Base-by-base conservation (phyloP, 1,284 basidiomycete species). In the Rhodotorula sp. region DNA sequence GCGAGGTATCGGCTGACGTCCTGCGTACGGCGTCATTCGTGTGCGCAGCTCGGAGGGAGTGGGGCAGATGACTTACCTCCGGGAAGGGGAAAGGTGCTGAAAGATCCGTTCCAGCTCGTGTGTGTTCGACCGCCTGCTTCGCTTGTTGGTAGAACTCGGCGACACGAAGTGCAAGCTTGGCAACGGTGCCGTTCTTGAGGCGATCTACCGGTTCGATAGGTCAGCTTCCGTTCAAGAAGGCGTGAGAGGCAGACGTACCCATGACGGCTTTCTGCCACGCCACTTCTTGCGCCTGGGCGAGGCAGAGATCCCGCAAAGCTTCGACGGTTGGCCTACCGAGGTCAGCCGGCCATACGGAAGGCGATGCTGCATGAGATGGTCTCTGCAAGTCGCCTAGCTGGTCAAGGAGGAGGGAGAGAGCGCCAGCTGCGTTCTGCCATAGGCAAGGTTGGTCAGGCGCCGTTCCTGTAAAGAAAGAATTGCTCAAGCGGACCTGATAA, bases 201-300 rank as follows among this genome's bases (percentile, higher is more conserved):
- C 87, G 82, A 79, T 87, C 89, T 77, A 67, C 13, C 40, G 15
- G 40, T 20, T n/a, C 72, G 48, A 37, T 31, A 28, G 18, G 31
- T 54, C 62, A 34, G 30, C 61, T 31, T 15, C 34, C 57, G 9
- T 40, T 22, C 10, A 47, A 52, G 24, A 37, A 7, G 48, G 16
- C 13, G 34, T 13, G 34, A 22, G 18, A 24, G 13, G 61, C 64
- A 28, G 26, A 63, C 61, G 77, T 78, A 91, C 92, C 90, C 71
- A 92, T 81, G 72, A 90, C 89, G 10, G 93, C 94, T 75, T 90
- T 87, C 79, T 96, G 94, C 94, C 95, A 98, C 64, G 89, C 91
- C 77, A 93, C 96, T 82, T 99, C 95, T 77, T 98, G 94, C 0
- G 94, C 94, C 81, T 98, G 93, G 0, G 93, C 93, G 1, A 97